Evolutionary conservation across 75 land plant species (phyloP).

Genomic region (Pseudotsuga menziesii): DNA sequence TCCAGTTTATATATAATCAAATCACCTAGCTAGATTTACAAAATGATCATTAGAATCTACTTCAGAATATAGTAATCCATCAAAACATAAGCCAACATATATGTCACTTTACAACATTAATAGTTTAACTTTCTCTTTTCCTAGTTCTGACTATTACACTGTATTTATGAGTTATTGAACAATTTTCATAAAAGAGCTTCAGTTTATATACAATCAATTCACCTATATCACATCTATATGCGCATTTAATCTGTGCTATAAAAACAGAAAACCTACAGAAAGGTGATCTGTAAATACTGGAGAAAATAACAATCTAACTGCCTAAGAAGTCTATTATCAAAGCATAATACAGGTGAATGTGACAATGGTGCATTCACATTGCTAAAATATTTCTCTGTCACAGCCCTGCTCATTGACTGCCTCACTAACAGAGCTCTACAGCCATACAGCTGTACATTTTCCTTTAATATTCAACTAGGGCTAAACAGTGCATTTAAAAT

Average conservation of each 20-base stretch:
- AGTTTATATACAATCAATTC: not conserved
- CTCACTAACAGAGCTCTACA: too few species aligned
- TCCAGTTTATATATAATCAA: not conserved
- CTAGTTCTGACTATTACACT: too few species aligned
- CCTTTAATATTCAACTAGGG: too few species aligned
- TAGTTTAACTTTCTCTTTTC: too few species aligned
- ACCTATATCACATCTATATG: not conserved
- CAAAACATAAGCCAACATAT: not conserved
- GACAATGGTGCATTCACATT: not conserved
- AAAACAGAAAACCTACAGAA: not conserved
- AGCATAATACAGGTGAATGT: not conserved
- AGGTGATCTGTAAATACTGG: not conserved
- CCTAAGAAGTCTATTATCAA: not conserved
- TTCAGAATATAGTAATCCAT: not conserved
- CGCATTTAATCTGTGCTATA: not conserved
- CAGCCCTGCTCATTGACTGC: too few species aligned
- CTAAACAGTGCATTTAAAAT: too few species aligned
- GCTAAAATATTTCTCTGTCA: too few species aligned
- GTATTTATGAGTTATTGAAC: not conserved
- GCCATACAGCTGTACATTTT: too few species aligned
- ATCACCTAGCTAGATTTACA: constrained; percentile 28
- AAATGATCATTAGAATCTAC: too few species aligned
- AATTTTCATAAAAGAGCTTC: too few species aligned
- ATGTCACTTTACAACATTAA: too few species aligned
- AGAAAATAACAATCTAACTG: not conserved